Evolutionary conservation across 2,329 filamentous ascomycete genomes (phyloP), one percentile per base, ranked within the genome.

Genomic region (Herpotrichia juniperi): DNA sequence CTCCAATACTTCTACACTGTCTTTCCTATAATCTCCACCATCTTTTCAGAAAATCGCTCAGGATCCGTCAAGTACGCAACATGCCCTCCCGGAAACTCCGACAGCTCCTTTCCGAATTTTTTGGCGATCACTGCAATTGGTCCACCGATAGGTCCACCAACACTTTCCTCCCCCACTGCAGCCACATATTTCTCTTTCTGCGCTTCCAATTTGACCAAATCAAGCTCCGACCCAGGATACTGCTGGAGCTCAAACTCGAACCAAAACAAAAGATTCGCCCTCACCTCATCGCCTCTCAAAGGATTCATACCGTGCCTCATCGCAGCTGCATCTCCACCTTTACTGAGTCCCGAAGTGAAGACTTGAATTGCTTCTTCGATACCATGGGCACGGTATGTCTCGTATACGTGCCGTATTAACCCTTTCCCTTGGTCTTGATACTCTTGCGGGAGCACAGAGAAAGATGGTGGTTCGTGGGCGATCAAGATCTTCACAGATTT

Each of bases 171-270:
- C n/a, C n/a, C n/a, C n/a, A n/a, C n/a, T n/a, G n/a, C n/a, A n/a
- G 37, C 45, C 28, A 12, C 16, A 10, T 42, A 12, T n/a, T 46
- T 24, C 34, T 44, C 40, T 24, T 47, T 51, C 3, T 37, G 8
- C 17, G 35, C 30, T 30, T n/a, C 43, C 31, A 59, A 42, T 8
- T 37, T 32, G 1, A 39, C 35, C 10, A 53, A n/a, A 16, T 46
- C 40, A 6, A 54, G 44, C 4, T 56, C 45, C 4, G 42, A 34
- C 3, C 54, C 42, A 25, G 55, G 55, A 35, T 60, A 60, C 12
- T 42, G 44, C 9, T 54, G 42, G 8, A 60, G 7, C 45, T 60
- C 57, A 6, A 51, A 44, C 48, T 60, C 57, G 37, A 60, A 57
- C 57, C 57, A 60, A 22, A 52, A 49, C 24, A 48, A 24, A 11